Base-by-base conservation (phyloP, 768 basidiomycete genomes). In the Fibroporia radiculosa region DNA sequence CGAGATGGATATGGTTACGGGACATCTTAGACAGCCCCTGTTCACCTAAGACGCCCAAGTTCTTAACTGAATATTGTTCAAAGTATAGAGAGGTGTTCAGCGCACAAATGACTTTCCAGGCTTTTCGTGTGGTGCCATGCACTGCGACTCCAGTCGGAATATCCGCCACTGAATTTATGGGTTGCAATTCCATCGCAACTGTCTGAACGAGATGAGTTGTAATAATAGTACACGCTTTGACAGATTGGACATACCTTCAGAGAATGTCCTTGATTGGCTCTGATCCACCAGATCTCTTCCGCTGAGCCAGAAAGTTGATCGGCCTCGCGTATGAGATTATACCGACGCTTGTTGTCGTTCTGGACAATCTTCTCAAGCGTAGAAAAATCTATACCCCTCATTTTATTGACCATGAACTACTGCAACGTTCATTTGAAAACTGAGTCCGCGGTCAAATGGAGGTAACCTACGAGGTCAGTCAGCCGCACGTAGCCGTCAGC, bases 1-100 rank as follows among this genome's bases (percentile, higher is more conserved):
- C 93, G 12, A 96, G 71, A 62, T 99, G 95, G 29, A 98, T 85
- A 56, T 97, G 93, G 56, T 93, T 95, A 20, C 95, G 72, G 11
- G 65, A 72, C 92, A 93, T 96, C 50, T 73, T 81, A 0, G 84
- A 90, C 14, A 96, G 62, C 0, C 93, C 92, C 50, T 79, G 66
- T 6, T 66, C 68, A 12, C 71, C 90, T 93, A 49, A 3, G 33
- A 19, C 14, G 22, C 25, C 10, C 19, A 18, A 14, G 5, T 31
- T 18, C 36, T 6, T 8, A 20, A 8, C n/a, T 36, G 34, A 36
- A n/a, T 16, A 36, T 31, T 35, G 5, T 18, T 31, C 14, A 45
- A 8, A 44, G 31, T 12, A 26, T n/a, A n/a, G 28, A 27, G 2
- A 4, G 23, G 23, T 28, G 18, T 16, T 36, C n/a, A n/a, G 55